Base-by-base conservation (phyloP, 1,284 basidiomycete genomes). In the Tilletia indica region DNA sequence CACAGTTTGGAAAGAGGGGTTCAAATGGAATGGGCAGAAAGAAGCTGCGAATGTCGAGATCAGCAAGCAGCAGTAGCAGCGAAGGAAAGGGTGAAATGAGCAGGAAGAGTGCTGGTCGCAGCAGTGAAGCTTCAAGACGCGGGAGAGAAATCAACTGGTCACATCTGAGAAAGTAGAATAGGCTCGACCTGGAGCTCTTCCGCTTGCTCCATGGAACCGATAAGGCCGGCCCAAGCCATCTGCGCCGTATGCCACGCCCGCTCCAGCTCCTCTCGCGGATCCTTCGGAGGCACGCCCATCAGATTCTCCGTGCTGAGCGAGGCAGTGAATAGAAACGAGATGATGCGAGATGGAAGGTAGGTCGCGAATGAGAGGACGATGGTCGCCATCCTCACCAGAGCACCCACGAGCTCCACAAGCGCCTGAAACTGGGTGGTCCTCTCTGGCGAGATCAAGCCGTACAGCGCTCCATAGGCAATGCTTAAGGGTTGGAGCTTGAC, bases 181-280 rank as follows among this genome's bases (percentile, higher is more conserved):
- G 61, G 61, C 61, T 64, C 61, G 4, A 42, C 61, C 34, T 6
- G 6, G 34, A 38, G 16, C 21, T 64, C 38, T 21, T 93, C 96
- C 79, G 92, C 95, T 78, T 94, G 94, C 0, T 93, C 96, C 0
- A 86, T 95, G 3, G 96, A 94, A 82, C 94, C 93, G 0, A 77
- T 87, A 0, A 87, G 90, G 73, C 90, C 89, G 81, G 97, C 94
- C 0, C 97, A 91, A 82, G 83, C 88, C 0, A 86, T 97, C 34
- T 90, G 93, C 72, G 91, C 93, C 0, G 90, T 97, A 8, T 87
- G 89, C 3, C 86, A 95, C 64, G 96, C 93, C 19, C 97, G 97
- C 83, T 90, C 92, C 0, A 86, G 94, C 47, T 87, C 93, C 14
- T 88, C 96, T 0, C 78, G 77, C 63, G 56, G 71, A 49, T 70